Percentiles rank a stretch among this genome's conserved stretches.
Evolutionary conservation across 805 yeast genomes (phyloP).

Genomic region (Candida insectorum): DNA sequence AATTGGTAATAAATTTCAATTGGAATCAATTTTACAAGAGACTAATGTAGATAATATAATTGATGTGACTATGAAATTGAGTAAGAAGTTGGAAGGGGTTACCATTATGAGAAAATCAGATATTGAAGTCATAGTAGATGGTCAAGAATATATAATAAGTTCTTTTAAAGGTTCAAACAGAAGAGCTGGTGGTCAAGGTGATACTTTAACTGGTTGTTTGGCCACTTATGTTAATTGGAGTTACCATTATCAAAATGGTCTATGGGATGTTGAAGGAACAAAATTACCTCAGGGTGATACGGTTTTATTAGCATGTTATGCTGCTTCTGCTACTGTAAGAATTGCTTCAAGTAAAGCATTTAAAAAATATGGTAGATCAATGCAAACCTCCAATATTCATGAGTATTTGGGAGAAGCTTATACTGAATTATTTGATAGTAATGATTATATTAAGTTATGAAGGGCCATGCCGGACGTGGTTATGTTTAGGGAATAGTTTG

Average conservation of each 20-base stretch:
- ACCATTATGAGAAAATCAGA: slow-evolving; percentile 73
- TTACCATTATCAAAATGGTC: slow-evolving; percentile 50
- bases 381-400: slow-evolving; percentile 84
- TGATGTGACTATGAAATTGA: slow-evolving; percentile 38
- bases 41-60: slow-evolving; percentile 15
- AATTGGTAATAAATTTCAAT: slow-evolving; percentile 48
- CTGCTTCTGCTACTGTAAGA: slow-evolving; percentile 68
- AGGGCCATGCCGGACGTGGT: background rate
- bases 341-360: slow-evolving; percentile 65
- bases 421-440: slow-evolving; percentile 38
- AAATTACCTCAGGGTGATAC: slow-evolving; percentile 27
- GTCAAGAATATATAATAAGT: slow-evolving; percentile 39
- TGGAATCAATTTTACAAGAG: slow-evolving; percentile 23
- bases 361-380: slow-evolving; percentile 61
- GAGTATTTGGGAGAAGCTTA: slow-evolving; percentile 63
- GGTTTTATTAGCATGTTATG: slow-evolving; percentile 58
- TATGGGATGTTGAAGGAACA: slow-evolving; percentile 47
- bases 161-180: slow-evolving; percentile 62
- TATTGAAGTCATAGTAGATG: slow-evolving; percentile 59
- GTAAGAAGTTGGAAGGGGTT: slow-evolving; percentile 52
- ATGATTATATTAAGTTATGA: slow-evolving; percentile 13
- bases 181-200: slow-evolving; percentile 97
- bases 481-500: background rate
- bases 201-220: slow-evolving; percentile 81
- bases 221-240: slow-evolving; percentile 84